Evolutionary conservation across 148 eudicot genomes (phyloP), one percentile per base, ranked within the genome.

Genomic region (Silene latifolia): DNA sequence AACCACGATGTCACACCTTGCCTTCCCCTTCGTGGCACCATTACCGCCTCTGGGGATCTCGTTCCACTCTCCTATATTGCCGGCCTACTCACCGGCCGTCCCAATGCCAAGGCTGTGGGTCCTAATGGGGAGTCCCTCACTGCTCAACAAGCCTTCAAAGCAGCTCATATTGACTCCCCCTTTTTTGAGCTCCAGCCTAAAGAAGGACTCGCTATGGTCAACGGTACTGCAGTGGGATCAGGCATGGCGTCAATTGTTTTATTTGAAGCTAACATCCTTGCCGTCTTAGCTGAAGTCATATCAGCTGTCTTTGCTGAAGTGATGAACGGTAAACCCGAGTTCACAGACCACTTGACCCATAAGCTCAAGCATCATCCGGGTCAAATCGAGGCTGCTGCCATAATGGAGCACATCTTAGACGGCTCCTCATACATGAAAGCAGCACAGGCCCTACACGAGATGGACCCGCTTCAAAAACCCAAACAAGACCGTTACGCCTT

Each of bases 251-350:
- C 97, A 0, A 89, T 82, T 67, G 95, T 89, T 3, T 85, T 92
- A 10, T 92, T 87, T 35, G 97, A 92, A 27, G 78, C 95, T 10
- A 92, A 92, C 57, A 66, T 92, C 20, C 81, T 89, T 2, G 86
- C 88, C 0, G 83, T 92, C 3, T 59, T 92, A 14, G 79, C 94
- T 0, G 94, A 87, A 70, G 89, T 92, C 11, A 12, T 85, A 2
- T 89, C 97, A 68, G 97, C 97, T 0, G 74, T 92, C 23, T 92
- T 92, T 66, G 97, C 93, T n/a, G 97, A 92, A 74, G 97, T 92
- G 0, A 92, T 92, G 97, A 89, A 90, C 12, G 97, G 97, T 0
- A 92, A 89, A 48, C 97, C 94, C 0, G 97, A 92, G 65, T 92
- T 92, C 39, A 92, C 97, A 0, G 97, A 92, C 70, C 95, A 90